Conservation (phyloP, 306 rosid species). For the Begonia masoniana region DNA sequence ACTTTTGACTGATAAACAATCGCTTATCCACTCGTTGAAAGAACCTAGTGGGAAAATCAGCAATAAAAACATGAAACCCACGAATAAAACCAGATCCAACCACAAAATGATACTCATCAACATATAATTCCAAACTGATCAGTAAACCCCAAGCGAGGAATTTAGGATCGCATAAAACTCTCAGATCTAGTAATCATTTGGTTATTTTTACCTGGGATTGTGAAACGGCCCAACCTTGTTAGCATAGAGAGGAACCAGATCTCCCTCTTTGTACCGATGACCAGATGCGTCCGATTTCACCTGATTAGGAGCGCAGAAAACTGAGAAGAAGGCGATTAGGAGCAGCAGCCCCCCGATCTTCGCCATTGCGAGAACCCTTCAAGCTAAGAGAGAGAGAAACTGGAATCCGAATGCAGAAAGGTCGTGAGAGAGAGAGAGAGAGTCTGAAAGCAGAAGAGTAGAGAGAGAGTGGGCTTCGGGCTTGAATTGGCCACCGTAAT, state of each 20-base stretch:
- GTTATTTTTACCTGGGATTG: conserved; percentile 28
- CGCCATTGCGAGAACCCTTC: too few species aligned
- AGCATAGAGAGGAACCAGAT: conserved; percentile 33
- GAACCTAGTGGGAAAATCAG: conserved; percentile 9
- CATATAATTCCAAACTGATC: neutral
- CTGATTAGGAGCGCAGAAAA: neutral
- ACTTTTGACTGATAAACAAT: conserved; percentile 5
- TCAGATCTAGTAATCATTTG: neutral
- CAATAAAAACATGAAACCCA: neutral
- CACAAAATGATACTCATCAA: neutral
- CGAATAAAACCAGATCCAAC: neutral
- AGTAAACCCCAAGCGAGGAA: neutral
- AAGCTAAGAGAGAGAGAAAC: too few species aligned
- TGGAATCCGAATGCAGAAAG: too few species aligned
- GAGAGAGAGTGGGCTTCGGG: too few species aligned
- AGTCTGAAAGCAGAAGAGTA: too few species aligned
- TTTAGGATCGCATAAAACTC: neutral
- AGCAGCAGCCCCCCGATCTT: too few species aligned
- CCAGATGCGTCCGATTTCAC: conserved; percentile 25
- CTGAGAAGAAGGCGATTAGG: too few species aligned
- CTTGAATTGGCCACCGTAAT: too few species aligned
- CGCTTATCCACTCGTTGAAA: neutral
- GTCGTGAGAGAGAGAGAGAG: too few species aligned
- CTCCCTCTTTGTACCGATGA: conserved; percentile 37
- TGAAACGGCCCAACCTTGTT: conserved; percentile 49